Percentiles rank a stretch among this genome's conserved stretches.
These are phyloP conservation scores for Thermothielavioides terrestris DNA, from an alignment of 495 filamentous ascomycete species.

Conservation along the genomic window DNA sequence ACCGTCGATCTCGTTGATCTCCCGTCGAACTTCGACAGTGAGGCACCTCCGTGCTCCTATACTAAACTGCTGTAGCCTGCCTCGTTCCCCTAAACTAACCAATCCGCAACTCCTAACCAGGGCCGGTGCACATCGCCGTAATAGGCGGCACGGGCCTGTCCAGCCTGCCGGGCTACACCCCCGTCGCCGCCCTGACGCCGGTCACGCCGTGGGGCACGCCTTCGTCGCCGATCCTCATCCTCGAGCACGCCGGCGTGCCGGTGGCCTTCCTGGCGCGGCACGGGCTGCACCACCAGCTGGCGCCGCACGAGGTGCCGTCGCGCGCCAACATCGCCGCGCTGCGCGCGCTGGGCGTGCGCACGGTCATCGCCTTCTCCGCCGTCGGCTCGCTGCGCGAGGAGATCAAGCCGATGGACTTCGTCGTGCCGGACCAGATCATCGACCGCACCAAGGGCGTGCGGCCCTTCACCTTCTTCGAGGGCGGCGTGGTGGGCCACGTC, in stretches of 20 bases:
- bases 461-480: slow-evolving; percentile 94
- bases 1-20: slow-evolving; percentile 6
- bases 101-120: slow-evolving; percentile 33
- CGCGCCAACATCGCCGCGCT: slow-evolving; percentile 95
- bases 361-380: slow-evolving; percentile 87
- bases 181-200: slow-evolving; percentile 63
- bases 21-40: slow-evolving; percentile 17
- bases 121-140: slow-evolving; percentile 79
- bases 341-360: slow-evolving; percentile 77
- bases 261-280: slow-evolving; percentile 94
- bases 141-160: slow-evolving; percentile 92
- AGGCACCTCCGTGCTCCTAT: not conserved
- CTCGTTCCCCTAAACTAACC: not conserved
- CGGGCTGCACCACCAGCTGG: slow-evolving; percentile 76
- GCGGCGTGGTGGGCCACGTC: slow-evolving; percentile 86
- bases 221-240: slow-evolving; percentile 83
- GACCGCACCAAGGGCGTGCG: slow-evolving; percentile 92
- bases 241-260: slow-evolving; percentile 70
- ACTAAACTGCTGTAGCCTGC: not conserved
- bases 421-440: slow-evolving; percentile 91
- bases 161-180: slow-evolving; percentile 61
- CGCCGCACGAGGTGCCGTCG: slow-evolving; percentile 82
- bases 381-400: slow-evolving; percentile 88
- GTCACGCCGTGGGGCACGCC: slow-evolving; percentile 86
- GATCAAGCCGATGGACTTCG: slow-evolving; percentile 91